Base-by-base conservation (phyloP, 345 rosid genomes). In the Nephelium lappaceum region DNA sequence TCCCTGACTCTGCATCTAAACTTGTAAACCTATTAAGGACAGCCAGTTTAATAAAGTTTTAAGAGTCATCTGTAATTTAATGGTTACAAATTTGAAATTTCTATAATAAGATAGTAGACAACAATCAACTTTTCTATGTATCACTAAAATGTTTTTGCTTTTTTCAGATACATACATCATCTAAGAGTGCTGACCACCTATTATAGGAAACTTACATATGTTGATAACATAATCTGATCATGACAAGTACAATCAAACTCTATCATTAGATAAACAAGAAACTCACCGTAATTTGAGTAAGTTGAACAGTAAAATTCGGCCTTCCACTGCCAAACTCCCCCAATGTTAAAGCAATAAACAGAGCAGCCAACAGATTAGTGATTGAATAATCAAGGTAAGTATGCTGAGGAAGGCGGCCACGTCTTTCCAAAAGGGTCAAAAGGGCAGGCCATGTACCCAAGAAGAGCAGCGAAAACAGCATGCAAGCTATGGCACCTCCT, bases 391-490 rank as follows among this genome's bases (percentile, higher is more conserved):
- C 97, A 19, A 93, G 97, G 80, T 90, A 95, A 74, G 97, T 93
- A 67, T 95, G 97, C 70, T 93, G 98, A 74, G 98, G 98, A 72
- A 91, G 97, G 24, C 97, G 93, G 3, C 97, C 98, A 31, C 94
- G 85, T 61, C 97, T 80, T 82, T 95, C 97, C 8, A 95, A 87
- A 11, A 92, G 91, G 73, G 94, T 89, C 80, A 95, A 49, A 49
- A 93, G 15, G 76, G 94, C 98, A 74, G 97, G 98, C 95, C 95
- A 95, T 76, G 97, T 93, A 25, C 98, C 97, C 76, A 95, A 78
- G 83, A 90, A 92, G 69, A 89, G 72, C 47, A 95, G 83, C 66
- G 95, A 85, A 7, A 93, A 82, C 66, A 89, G 72, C 91, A 93
- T 88, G 71, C 98, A 93, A 74, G 73, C 78, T 58, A 95, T 89